Percentiles rank a stretch among this genome's conserved stretches.
Conservation (phyloP, 2,329 filamentous ascomycete genomes). For the Proliferodiscus dingleyae region DNA sequence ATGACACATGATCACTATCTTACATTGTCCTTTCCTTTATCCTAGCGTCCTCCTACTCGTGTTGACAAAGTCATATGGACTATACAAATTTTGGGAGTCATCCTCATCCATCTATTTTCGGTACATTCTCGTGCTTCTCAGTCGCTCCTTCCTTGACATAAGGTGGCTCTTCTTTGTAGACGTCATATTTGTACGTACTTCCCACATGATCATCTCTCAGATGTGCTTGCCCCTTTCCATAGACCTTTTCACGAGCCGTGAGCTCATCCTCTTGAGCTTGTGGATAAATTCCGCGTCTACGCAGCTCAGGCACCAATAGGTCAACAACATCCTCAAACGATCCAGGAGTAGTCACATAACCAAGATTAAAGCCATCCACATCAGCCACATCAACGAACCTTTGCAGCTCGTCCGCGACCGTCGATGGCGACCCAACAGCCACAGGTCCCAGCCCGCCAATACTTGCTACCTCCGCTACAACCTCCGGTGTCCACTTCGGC, state of each 20-base stretch:
- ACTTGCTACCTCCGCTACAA: slow-evolving; percentile 62
- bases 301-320: slow-evolving; percentile 59
- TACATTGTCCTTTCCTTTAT: no score
- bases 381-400: slow-evolving; percentile 64
- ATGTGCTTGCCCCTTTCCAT: slow-evolving; percentile 52
- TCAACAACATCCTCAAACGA: slow-evolving; percentile 66
- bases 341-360: slow-evolving; percentile 60
- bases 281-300: slow-evolving; percentile 48
- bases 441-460: slow-evolving; percentile 61
- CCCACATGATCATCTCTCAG: slow-evolving; percentile 56
- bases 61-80: no score
- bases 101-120: no score
- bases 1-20: no score
- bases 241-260: slow-evolving; percentile 56
- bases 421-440: slow-evolving; percentile 42
- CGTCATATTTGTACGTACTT: slow-evolving; percentile 55
- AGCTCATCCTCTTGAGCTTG: slow-evolving; percentile 33
- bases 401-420: slow-evolving; percentile 60
- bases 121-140: no score
- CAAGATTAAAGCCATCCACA: slow-evolving; percentile 71
- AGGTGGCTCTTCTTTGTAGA: slow-evolving; percentile 50
- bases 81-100: no score
- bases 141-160: no score
- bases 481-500: slow-evolving; percentile 63
- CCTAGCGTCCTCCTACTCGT: no score